phyloP scores from a whole-genome alignment of 1,284 basidiomycete species.

The Tilletia indica region DNA sequence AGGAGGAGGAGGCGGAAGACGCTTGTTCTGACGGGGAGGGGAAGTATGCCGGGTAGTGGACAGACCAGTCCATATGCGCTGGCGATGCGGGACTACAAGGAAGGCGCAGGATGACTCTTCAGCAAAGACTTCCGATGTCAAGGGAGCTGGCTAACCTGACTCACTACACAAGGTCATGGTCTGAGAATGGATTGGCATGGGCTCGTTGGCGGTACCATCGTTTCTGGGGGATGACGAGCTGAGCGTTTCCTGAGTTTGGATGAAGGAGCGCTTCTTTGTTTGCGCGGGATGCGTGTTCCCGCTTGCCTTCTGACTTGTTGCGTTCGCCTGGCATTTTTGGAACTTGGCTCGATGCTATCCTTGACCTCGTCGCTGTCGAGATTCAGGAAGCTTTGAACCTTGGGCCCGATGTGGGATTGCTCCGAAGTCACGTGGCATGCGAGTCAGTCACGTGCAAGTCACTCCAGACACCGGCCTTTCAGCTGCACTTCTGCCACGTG shows the following conservation, averaged over 20 bases:
- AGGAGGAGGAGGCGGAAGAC: not conserved
- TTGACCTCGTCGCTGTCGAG: not conserved
- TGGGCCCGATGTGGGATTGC: too few species aligned
- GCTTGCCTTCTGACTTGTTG: not conserved
- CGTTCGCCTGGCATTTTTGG: not conserved
- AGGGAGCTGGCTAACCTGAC: not conserved
- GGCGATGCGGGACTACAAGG: constrained; percentile 69
- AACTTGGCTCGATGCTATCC: not conserved
- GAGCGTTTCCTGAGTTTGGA: constrained; percentile 17
- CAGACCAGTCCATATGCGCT: constrained; percentile 74
- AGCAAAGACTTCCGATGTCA: too few species aligned
- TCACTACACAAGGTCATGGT: constrained; percentile 83
- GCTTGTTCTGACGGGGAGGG: constrained; percentile 29
- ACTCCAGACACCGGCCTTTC: too few species aligned
- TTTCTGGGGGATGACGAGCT: constrained; percentile 66
- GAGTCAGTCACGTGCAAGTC: too few species aligned
- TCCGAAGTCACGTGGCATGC: too few species aligned
- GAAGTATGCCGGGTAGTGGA: constrained; percentile 76
- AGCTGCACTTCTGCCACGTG: too few species aligned
- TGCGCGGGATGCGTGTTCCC: not conserved
- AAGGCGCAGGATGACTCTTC: too few species aligned
- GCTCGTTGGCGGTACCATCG: constrained; percentile 93
- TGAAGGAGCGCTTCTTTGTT: constrained; percentile 3
- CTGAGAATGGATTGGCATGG: constrained; percentile 96
- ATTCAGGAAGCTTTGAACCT: too few species aligned